These are phyloP conservation scores for Colletotrichum gloeosporioides DNA, from an alignment of 2,329 filamentous ascomycete species.

Conservation along the genomic window DNA sequence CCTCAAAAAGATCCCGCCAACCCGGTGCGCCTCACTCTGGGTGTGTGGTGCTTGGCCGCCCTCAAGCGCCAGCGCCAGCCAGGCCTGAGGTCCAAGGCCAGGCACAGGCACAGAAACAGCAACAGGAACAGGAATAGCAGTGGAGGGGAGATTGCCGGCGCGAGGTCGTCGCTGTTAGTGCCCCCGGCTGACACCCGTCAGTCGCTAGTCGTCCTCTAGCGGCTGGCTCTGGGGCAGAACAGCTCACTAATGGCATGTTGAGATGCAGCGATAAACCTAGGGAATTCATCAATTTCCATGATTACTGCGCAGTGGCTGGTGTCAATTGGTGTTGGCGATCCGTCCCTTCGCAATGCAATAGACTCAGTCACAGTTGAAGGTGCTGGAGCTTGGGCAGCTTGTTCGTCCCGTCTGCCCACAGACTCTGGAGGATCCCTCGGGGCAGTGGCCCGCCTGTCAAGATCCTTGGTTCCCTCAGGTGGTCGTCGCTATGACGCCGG, in stretches of 20 bases:
- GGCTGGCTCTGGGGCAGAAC: neutral
- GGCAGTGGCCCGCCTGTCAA: neutral
- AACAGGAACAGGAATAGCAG: constrained; percentile 9
- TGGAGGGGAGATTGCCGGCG: neutral
- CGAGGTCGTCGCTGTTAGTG: neutral
- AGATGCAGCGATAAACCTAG: neutral
- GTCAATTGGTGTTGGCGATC: neutral
- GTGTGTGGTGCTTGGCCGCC: neutral
- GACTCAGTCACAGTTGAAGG: neutral
- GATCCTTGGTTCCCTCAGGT: neutral
- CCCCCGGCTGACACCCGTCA: neutral
- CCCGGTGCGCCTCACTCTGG: neutral
- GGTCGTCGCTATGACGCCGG: neutral
- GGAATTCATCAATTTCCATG: neutral
- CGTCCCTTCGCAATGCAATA: neutral
- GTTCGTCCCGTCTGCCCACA: neutral
- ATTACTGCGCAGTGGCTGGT: neutral
- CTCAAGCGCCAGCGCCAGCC: neutral
- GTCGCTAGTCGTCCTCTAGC: neutral
- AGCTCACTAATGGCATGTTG: neutral
- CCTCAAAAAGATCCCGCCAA: neutral
- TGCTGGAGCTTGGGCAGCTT: neutral
- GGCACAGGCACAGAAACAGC: neutral
- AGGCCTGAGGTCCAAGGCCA: neutral
- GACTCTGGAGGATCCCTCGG: neutral